These are phyloP conservation scores for Cucumis sativus DNA, from an alignment of 306 rosid genomes.

Conservation along the genomic window Cucumber_9930_V3 NC_026658.2:21472501-21473000, in stretches of 20 bases:
- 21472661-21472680: no score
- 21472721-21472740: background rate
- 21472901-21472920: constrained; percentile 78
- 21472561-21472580: no score
- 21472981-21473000: constrained; percentile 76
- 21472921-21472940: constrained; percentile 42
- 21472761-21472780: background rate
- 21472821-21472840: background rate
- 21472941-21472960: constrained; percentile 64
- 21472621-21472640: no score
- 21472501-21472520: no score
- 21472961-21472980: constrained; percentile 88
- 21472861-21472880: constrained; percentile 78
- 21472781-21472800: background rate
- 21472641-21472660: no score
- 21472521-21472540: no score
- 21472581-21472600: no score
- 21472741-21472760: background rate
- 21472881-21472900: constrained; percentile 79
- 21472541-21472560: no score
- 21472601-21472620: no score
- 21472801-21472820: background rate
- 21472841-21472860: constrained; percentile 68
- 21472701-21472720: no score
- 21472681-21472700: no score